A percentile compares a stretch with the other conserved stretches of the same genome.
phyloP scores from a whole-genome alignment of 2,329 filamentous ascomycete genomes.

The Colletotrichum sp. region DNA sequence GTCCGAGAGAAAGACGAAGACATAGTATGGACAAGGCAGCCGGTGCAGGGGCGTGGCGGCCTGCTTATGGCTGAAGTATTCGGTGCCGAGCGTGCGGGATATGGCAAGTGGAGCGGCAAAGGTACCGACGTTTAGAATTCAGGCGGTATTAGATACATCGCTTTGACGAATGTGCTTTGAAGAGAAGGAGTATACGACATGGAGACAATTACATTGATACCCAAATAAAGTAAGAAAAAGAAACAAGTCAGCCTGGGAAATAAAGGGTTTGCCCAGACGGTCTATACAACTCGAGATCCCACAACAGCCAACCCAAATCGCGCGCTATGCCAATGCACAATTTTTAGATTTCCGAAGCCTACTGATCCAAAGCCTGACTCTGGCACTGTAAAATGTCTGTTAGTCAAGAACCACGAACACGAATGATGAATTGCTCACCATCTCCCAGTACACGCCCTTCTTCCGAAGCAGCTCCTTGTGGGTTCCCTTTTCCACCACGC shows the following conservation, averaged over 20 bases:
- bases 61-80: slow-evolving; percentile 21
- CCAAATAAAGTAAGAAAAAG: background rate
- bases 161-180: background rate
- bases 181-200: background rate
- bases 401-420: background rate
- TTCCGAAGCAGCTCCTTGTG: slow-evolving; percentile 30
- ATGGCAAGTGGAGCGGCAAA: no score
- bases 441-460: slow-evolving; percentile 22
- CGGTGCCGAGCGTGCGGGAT: background rate
- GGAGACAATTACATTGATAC: background rate
- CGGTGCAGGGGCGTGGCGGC: slow-evolving; percentile 30
- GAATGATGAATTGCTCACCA: background rate
- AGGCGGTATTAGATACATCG: background rate
- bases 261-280: background rate
- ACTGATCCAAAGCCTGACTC: slow-evolving; percentile 22
- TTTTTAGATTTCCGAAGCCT: background rate
- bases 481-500: slow-evolving; percentile 43
- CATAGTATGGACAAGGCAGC: slow-evolving; percentile 38
- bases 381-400: slow-evolving; percentile 14
- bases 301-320: background rate
- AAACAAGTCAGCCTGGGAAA: background rate
- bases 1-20: slow-evolving; percentile 29
- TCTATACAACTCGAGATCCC: background rate
- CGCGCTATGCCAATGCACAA: background rate
- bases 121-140: background rate